phyloP scores from a whole-genome alignment of 2,329 filamentous ascomycete species.

The Escovopsis sp. region DNA sequence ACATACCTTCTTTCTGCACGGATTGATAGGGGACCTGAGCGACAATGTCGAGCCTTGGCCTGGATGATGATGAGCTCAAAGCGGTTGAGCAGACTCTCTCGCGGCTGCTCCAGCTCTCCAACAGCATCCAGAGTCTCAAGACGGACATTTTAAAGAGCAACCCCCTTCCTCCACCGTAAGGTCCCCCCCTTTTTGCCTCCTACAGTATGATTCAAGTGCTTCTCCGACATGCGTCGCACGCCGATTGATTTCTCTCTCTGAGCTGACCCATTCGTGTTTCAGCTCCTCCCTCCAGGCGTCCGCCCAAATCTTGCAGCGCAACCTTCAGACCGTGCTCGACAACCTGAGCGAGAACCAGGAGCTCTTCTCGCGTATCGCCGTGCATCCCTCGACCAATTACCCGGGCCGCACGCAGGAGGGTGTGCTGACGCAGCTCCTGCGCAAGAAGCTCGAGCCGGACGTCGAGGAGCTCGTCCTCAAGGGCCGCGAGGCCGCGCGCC shows the following conservation, averaged over 20 bases:
- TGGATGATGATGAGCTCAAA: constrained; percentile 46
- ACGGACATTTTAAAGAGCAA: constrained; percentile 44
- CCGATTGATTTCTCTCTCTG: no score
- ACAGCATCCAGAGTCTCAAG: constrained; percentile 50
- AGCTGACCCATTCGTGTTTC: background rate
- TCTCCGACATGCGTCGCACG: no score
- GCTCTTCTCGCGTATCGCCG: constrained; percentile 53
- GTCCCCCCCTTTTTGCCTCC: no score
- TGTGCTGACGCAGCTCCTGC: constrained; percentile 53
- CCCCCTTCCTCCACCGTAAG: constrained; percentile 52
- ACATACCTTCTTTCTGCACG: no score
- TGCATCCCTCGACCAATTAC: constrained; percentile 63
- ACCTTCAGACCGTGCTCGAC: constrained; percentile 51
- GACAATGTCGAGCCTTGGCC: constrained; percentile 28
- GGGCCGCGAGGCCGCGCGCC: constrained; percentile 34
- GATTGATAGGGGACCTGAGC: no score
- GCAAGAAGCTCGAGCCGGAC: constrained; percentile 69
- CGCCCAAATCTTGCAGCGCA: constrained; percentile 53
- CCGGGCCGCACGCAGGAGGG: constrained; percentile 52
- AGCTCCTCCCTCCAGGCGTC: constrained; percentile 61
- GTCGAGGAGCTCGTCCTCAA: constrained; percentile 59
- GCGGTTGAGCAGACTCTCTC: constrained; percentile 56
- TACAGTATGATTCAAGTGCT: no score
- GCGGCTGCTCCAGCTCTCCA: constrained; percentile 51
- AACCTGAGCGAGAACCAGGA: constrained; percentile 49